Evolutionary conservation across 345 rosid genomes (phyloP).

Genomic region (Odontarrhena argentea): DNA sequence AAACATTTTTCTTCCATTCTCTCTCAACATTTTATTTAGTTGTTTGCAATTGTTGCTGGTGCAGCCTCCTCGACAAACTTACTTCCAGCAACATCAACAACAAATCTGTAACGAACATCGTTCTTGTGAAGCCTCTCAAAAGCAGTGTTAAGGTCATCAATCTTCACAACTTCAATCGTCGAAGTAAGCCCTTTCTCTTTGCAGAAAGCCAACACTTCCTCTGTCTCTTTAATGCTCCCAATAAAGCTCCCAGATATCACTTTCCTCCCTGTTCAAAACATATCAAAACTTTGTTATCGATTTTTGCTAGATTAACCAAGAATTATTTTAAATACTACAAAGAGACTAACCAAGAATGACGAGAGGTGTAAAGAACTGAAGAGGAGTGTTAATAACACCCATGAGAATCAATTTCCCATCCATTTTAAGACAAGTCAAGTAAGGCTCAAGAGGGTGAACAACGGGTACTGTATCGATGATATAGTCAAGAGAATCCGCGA

Average conservation of each 20-base stretch:
- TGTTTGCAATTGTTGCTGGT: slow-evolving; percentile 22
- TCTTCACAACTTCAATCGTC: slow-evolving; percentile 59
- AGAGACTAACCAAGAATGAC: slow-evolving; percentile 43
- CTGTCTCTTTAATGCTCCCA: slow-evolving; percentile 63
- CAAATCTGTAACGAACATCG: slow-evolving; percentile 65
- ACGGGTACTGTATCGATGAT: slow-evolving; percentile 58
- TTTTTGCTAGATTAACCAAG: no score
- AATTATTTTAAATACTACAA: neutral
- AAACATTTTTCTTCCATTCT: neutral
- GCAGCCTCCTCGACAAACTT: slow-evolving; percentile 41
- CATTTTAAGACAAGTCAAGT: slow-evolving; percentile 49
- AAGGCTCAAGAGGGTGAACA: slow-evolving; percentile 46
- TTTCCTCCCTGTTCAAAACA: slow-evolving; percentile 51
- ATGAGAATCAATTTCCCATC: slow-evolving; percentile 51
- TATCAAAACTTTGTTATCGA: neutral
- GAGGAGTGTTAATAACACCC: slow-evolving; percentile 48
- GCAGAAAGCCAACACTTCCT: slow-evolving; percentile 57
- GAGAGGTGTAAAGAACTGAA: slow-evolving; percentile 42
- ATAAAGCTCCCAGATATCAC: slow-evolving; percentile 56
- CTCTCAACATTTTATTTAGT: neutral
- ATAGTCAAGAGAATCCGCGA: slow-evolving; percentile 47
- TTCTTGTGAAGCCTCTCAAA: slow-evolving; percentile 66
- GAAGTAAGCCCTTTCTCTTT: slow-evolving; percentile 55
- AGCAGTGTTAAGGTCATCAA: slow-evolving; percentile 56
- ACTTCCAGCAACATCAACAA: slow-evolving; percentile 60